A percentile compares a stretch with the other conserved stretches of the same genome.
These are phyloP conservation scores for Trametes hirsuta DNA, from an alignment of 1,284 basidiomycete species.

Conservation along the genomic window DNA sequence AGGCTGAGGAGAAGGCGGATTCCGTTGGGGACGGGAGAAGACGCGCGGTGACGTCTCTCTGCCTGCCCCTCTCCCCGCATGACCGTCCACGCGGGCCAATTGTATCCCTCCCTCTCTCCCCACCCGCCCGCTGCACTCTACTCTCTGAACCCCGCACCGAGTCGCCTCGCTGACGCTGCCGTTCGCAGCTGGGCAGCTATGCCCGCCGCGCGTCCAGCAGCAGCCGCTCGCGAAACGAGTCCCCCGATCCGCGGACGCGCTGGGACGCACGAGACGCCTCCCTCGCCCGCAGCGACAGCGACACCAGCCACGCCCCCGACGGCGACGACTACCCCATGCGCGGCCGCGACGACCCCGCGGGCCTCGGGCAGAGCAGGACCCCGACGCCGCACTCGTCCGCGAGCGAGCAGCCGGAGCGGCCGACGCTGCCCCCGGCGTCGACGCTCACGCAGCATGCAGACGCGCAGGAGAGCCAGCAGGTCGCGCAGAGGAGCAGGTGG, in stretches of 20 bases:
- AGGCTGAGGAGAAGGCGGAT: no score
- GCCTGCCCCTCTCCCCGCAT: not conserved
- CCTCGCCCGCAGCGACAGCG: slow-evolving; percentile 25
- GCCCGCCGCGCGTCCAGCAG: slow-evolving; percentile 37
- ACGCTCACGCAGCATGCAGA: slow-evolving; percentile 22
- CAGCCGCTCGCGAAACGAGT: slow-evolving; percentile 19
- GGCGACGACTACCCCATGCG: slow-evolving; percentile 11
- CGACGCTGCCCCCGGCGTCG: slow-evolving; percentile 22
- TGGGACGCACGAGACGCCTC: slow-evolving; percentile 32
- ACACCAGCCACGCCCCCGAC: slow-evolving; percentile 6
- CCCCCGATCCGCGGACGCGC: slow-evolving; percentile 16
- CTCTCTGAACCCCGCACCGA: no score
- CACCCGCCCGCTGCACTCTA: not conserved
- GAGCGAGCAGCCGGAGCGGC: slow-evolving; percentile 25
- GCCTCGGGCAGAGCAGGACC: slow-evolving; percentile 28
- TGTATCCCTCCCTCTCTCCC: not conserved
- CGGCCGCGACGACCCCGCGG: not conserved
- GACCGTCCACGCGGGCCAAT: slow-evolving; percentile 2
- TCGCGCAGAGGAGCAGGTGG: slow-evolving; percentile 77
- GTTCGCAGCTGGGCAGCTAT: slow-evolving; percentile 53
- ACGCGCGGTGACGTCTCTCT: slow-evolving; percentile 3
- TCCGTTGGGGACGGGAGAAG: not conserved
- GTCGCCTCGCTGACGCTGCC: not conserved
- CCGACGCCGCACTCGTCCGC: slow-evolving; percentile 29
- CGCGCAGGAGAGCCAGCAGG: slow-evolving; percentile 39